A percentile compares a stretch with the other conserved stretches of the same genome.
Evolutionary conservation across 164 flowering plant genomes (phyloP).

Genomic region (Chloranthus sessilifolius): DNA sequence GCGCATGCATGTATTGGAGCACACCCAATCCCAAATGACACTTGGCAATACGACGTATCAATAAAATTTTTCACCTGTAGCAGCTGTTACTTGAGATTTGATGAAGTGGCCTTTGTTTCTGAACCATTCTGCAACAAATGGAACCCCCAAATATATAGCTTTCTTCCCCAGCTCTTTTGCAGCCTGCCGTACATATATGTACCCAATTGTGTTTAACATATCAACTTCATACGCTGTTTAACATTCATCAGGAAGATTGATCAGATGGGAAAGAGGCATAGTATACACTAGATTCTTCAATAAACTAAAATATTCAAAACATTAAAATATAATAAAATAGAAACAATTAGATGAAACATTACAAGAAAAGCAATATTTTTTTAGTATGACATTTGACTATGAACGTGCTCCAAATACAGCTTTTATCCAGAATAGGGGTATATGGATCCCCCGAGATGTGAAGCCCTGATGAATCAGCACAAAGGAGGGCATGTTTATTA

Average conservation of each 20-base stretch:
- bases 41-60: neutral
- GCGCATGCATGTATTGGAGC: neutral
- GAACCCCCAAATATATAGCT: constrained; percentile 88
- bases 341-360: too few species aligned
- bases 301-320: neutral
- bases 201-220: constrained; percentile 93
- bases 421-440: too few species aligned
- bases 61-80: constrained; percentile 57
- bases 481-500: too few species aligned
- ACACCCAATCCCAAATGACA: neutral
- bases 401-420: too few species aligned
- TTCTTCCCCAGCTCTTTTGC: constrained; percentile 98
- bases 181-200: constrained; percentile 89
- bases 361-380: too few species aligned
- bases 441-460: too few species aligned
- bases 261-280: neutral
- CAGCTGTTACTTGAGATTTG: constrained; percentile 98
- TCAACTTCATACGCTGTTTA: constrained; percentile 89
- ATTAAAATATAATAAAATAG: neutral
- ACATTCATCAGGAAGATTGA: constrained; percentile 8
- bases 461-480: too few species aligned
- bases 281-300: neutral
- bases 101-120: constrained; percentile 96
- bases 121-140: constrained; percentile 98
- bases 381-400: too few species aligned